Evolutionary conservation across 2,329 filamentous ascomycete species (phyloP).

Genomic region (Sordariomycetes sp.): DNA sequence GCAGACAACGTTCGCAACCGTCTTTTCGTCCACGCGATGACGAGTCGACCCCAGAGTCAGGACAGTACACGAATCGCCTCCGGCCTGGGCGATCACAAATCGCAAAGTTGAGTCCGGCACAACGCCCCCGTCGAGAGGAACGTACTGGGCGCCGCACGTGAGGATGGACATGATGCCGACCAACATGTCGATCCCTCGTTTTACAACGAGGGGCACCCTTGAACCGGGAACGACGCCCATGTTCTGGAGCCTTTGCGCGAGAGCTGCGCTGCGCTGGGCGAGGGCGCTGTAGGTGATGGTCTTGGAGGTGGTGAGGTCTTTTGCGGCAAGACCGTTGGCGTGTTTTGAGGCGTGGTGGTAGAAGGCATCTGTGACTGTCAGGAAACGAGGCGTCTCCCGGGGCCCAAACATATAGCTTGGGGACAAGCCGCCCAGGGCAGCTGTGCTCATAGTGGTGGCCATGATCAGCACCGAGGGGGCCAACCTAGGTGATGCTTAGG

Average conservation of each 20-base stretch:
- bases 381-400: constrained; percentile 17
- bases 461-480: too few species aligned
- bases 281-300: constrained; percentile 25
- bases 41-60: constrained; percentile 13
- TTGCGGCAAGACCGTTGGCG: constrained; percentile 28
- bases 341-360: constrained; percentile 23
- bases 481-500: too few species aligned
- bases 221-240: constrained; percentile 17
- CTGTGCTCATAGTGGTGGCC: not conserved
- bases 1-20: constrained; percentile 34
- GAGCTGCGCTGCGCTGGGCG: constrained; percentile 20
- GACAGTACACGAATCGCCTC: constrained; percentile 24
- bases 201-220: constrained; percentile 37
- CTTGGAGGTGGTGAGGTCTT: constrained; percentile 18
- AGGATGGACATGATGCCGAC: constrained; percentile 39
- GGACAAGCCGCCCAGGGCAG: not conserved
- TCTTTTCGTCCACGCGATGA: constrained; percentile 11
- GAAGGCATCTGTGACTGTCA: constrained; percentile 27
- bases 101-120: constrained; percentile 26
- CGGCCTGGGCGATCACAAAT: constrained; percentile 27
- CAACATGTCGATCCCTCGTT: constrained; percentile 38
- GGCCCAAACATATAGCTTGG: constrained; percentile 11
- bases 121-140: constrained; percentile 41
- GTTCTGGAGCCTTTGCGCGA: constrained; percentile 20
- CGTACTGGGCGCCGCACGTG: constrained; percentile 41